A percentile compares a stretch with the other conserved stretches of the same genome.
These are phyloP conservation scores for Acacia pycnantha DNA, from an alignment of 331 rosid species.

Conservation along the genomic window DNA sequence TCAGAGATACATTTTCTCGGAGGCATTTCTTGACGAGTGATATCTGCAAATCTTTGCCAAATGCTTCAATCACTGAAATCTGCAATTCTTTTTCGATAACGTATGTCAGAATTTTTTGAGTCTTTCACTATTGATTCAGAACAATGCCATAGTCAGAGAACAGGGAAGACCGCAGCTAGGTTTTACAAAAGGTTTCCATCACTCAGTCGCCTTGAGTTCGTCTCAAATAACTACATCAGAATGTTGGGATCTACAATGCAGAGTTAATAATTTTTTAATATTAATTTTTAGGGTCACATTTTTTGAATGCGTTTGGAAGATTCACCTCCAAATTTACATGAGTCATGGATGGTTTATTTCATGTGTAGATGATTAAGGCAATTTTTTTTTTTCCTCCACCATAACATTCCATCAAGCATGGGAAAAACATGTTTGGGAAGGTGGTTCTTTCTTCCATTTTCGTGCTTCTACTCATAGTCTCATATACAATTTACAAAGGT, in stretches of 20 bases:
- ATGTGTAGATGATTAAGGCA: background rate
- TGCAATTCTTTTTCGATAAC: too few relatives aligned
- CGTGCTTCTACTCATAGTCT: slow-evolving; percentile 47
- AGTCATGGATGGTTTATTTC: background rate
- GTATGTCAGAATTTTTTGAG: background rate
- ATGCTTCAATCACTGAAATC: background rate
- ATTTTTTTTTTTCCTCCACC: background rate
- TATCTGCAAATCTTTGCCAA: background rate
- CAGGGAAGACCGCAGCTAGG: background rate
- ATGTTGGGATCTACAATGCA: background rate
- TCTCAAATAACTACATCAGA: background rate
- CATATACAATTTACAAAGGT: slow-evolving; percentile 63
- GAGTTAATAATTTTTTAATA: background rate
- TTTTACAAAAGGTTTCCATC: background rate
- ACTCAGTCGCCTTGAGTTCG: background rate
- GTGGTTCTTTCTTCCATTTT: slow-evolving; percentile 45
- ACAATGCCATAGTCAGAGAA: background rate
- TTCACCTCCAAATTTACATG: background rate
- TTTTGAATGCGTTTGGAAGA: background rate
- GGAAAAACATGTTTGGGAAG: slow-evolving; percentile 49
- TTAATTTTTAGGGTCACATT: background rate
- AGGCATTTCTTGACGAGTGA: background rate
- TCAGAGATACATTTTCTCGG: background rate
- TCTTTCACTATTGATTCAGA: background rate
- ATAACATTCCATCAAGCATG: background rate